Conservation (phyloP, 1,284 basidiomycete species). For the Schizophyllum amplum region DNA sequence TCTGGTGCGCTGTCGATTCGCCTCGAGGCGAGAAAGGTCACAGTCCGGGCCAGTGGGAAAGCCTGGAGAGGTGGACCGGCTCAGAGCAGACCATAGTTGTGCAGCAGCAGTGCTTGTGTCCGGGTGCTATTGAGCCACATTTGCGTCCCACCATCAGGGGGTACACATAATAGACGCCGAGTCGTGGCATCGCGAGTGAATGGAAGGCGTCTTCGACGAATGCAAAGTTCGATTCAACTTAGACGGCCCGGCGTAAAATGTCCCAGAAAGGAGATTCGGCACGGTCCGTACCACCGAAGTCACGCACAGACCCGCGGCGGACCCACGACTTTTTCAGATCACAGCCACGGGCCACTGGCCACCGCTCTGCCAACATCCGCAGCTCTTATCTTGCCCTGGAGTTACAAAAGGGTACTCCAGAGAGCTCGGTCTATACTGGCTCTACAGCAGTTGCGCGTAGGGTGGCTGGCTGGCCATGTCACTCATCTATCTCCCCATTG, state of each 20-base stretch:
- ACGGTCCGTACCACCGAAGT: not conserved
- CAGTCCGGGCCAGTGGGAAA: no score
- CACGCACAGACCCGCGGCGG: not conserved
- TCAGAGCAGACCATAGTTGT: not conserved
- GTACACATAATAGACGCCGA: not conserved
- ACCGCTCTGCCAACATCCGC: no score
- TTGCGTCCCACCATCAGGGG: not conserved
- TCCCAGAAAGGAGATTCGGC: not conserved
- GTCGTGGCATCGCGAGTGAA: not conserved
- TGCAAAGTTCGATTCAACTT: not conserved
- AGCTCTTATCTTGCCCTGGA: no score
- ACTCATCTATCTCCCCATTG: not conserved
- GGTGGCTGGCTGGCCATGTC: no score
- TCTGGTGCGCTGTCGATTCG: no score
- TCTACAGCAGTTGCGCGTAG: no score
- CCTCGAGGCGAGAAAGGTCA: no score
- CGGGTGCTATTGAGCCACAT: no score
- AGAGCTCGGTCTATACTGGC: no score
- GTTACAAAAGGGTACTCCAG: no score
- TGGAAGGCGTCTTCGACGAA: not conserved
- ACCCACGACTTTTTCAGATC: not conserved
- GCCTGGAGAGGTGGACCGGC: no score
- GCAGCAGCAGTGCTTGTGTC: not conserved
- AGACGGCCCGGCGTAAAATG: not conserved
- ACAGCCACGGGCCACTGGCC: not conserved